Evolutionary conservation across 2,329 filamentous ascomycete genomes (phyloP), one percentile per base, ranked within the genome.

Genomic region (Zymoseptoria ardabiliae): DNA sequence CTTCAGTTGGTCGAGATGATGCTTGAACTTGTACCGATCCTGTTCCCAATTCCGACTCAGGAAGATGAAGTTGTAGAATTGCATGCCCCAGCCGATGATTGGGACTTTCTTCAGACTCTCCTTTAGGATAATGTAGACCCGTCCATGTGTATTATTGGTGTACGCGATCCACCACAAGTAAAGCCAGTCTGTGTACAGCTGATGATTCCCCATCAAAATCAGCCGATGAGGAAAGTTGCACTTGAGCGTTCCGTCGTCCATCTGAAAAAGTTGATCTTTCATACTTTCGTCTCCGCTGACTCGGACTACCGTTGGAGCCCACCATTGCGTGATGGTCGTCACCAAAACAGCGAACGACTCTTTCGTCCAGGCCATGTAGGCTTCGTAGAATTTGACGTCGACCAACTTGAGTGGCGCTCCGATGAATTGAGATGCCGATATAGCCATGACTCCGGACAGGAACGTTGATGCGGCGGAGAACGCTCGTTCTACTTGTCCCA

Each of bases 131-230:
- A 96, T 96, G 77, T 91, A 95, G 69, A 96, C 81, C 70, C 91
- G 88, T 10, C 91, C 91, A 68, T 94, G 89, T 84, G 91, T 90
- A 56, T 82, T 81, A 59, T 88, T 89, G 23, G 89, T 90, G 69
- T 96, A 96, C n/a, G 86, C 89, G 23, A 91, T 86, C 91, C 91
- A 96, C 91, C 91, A 96, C 7, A 96, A 82, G 71, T 96, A 96
- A 8, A 95, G 76, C 91, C 90, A 96, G 75, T 96, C 90, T 8
- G 90, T 93, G 71, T 96, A 95, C 56, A 95, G 86, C 66, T 92
- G 69, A 71, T 96, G 91, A 71, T 96, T 96, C 23, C 91, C 90
- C 72, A 95, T 89, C 75, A 96, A 78, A 23, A 96, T 82, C 70
- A 95, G 78, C 54, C 91, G 83, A 70, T 94, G 87, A 0, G 91